A percentile compares a stretch with the other conserved stretches of the same genome.
phyloP scores from a whole-genome alignment of 495 filamentous ascomycete genomes.

The Aspergillus bertholletiae region DNA sequence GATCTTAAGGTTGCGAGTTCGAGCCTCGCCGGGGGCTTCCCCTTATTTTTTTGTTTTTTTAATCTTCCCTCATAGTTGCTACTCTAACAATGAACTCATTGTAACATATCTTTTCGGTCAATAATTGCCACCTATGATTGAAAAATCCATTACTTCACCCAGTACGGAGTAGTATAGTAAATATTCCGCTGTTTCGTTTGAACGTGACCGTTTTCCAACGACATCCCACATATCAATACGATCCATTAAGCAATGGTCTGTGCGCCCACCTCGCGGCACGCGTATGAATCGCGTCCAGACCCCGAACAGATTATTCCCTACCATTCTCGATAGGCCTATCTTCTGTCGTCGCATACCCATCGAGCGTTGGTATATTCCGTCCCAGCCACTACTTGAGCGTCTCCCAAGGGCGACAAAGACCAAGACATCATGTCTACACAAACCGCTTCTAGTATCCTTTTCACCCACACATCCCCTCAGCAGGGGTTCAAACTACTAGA shows the following conservation, averaged over 20 bases:
- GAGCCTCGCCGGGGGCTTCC: too few relatives aligned
- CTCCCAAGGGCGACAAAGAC: not conserved
- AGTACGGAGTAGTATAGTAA: too few relatives aligned
- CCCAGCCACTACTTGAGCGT: not conserved
- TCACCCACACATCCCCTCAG: constrained; percentile 58
- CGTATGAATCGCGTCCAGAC: constrained; percentile 13
- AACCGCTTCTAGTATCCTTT: constrained; percentile 54
- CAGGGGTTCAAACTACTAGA: constrained; percentile 75
- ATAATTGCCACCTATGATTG: too few relatives aligned
- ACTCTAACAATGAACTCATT: too few relatives aligned
- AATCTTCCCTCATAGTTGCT: too few relatives aligned
- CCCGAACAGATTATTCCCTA: constrained; percentile 7
- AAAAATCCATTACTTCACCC: too few relatives aligned
- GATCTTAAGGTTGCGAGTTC: too few relatives aligned
- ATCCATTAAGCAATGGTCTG: constrained; percentile 35
- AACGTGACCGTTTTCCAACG: too few relatives aligned
- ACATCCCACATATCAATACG: too few relatives aligned
- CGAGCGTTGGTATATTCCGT: not conserved
- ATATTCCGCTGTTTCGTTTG: too few relatives aligned
- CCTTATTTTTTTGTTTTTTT: too few relatives aligned
- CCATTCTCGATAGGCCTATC: constrained; percentile 5
- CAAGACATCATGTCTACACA: constrained; percentile 55
- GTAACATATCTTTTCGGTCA: too few relatives aligned
- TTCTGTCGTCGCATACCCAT: constrained; percentile 3
- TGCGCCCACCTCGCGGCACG: constrained; percentile 15